Evolutionary conservation across 2,329 filamentous ascomycete genomes (phyloP).

Genomic region (Aspergillus pseudonomiae): DNA sequence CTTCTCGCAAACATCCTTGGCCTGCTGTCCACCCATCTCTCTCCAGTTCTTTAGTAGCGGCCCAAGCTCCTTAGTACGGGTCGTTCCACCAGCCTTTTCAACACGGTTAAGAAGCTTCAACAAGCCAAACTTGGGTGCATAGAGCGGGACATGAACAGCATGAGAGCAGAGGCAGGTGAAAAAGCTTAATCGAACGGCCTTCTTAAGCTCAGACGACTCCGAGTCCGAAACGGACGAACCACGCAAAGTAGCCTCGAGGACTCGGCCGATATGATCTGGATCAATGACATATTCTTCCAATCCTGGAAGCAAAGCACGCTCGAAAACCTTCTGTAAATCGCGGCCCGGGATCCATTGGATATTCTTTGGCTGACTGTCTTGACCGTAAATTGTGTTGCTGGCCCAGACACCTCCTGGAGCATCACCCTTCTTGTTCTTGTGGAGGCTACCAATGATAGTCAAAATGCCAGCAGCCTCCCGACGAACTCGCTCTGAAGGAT

Average conservation of each 20-base stretch:
- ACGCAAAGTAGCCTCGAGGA: conserved; percentile 64
- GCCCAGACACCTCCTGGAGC: conserved; percentile 58
- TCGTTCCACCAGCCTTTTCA: conserved; percentile 70
- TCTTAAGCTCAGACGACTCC: conserved; percentile 60
- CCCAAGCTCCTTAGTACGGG: conserved; percentile 75
- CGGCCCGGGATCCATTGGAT: conserved; percentile 62
- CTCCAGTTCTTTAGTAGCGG: conserved; percentile 74
- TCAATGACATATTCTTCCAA: conserved; percentile 89
- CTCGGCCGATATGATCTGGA: conserved; percentile 66
- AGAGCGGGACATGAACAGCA: conserved; percentile 67
- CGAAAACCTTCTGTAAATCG: conserved; percentile 63
- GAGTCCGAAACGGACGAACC: conserved; percentile 42
- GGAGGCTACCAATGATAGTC: conserved; percentile 57
- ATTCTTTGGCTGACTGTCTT: conserved; percentile 48
- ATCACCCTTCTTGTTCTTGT: conserved; percentile 49
- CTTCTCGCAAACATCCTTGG: conserved; percentile 51
- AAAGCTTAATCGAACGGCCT: conserved; percentile 66
- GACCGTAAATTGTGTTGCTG: conserved; percentile 66
- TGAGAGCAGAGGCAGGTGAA: conserved; percentile 76
- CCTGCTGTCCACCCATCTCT: conserved; percentile 55
- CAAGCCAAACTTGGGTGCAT: conserved; percentile 70
- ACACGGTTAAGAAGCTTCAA: conserved; percentile 73
- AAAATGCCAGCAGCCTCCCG: conserved; percentile 72
- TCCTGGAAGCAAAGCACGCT: conserved; percentile 69
- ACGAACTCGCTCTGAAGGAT: conserved; percentile 75